Conservation (phyloP, 2,329 filamentous ascomycete species). For the Hymenoscyphus infarciens region DNA sequence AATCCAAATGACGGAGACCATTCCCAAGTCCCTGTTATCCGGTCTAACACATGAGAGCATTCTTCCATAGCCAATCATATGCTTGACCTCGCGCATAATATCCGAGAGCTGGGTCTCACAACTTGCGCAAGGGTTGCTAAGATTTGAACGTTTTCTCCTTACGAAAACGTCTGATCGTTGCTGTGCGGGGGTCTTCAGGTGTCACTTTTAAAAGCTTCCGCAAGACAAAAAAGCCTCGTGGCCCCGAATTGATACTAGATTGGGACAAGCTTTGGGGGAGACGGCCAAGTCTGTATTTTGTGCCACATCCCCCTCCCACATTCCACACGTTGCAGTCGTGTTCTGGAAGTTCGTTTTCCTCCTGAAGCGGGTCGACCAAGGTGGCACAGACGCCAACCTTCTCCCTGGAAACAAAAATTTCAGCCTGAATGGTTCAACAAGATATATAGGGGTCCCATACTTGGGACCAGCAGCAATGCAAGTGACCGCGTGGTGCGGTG, state of each 20-base stretch:
- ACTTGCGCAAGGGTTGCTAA: constrained; percentile 1
- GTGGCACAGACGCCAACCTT: constrained; percentile 22
- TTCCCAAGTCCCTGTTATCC: constrained; percentile 10
- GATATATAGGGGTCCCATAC: neutral
- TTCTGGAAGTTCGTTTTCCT: constrained; percentile 11
- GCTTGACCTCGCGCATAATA: constrained; percentile 16
- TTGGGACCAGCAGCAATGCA: constrained; percentile 10
- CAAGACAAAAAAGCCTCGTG: constrained; percentile 18
- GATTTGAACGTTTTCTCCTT: constrained; percentile 5
- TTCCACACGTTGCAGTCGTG: constrained; percentile 5
- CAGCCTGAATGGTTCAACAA: constrained; percentile 19
- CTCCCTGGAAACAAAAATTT: constrained; percentile 20
- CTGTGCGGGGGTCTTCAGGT: constrained; percentile 4
- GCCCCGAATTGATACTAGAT: constrained; percentile 2
- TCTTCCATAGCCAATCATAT: constrained; percentile 14
- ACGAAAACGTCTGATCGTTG: constrained; percentile 19
- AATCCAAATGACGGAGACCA: constrained; percentile 11
- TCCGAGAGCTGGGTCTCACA: constrained; percentile 24
- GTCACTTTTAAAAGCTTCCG: constrained; percentile 14
- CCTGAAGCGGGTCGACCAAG: constrained; percentile 2
- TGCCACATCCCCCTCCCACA: constrained; percentile 4
- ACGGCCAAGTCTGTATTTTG: constrained; percentile 2
- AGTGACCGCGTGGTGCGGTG: constrained; percentile 17
- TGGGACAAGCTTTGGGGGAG: constrained; percentile 15
- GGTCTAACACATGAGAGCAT: constrained; percentile 14